Conservation (phyloP, 2,329 filamentous ascomycete genomes). For the Epichloe brachyelytri region DNA sequence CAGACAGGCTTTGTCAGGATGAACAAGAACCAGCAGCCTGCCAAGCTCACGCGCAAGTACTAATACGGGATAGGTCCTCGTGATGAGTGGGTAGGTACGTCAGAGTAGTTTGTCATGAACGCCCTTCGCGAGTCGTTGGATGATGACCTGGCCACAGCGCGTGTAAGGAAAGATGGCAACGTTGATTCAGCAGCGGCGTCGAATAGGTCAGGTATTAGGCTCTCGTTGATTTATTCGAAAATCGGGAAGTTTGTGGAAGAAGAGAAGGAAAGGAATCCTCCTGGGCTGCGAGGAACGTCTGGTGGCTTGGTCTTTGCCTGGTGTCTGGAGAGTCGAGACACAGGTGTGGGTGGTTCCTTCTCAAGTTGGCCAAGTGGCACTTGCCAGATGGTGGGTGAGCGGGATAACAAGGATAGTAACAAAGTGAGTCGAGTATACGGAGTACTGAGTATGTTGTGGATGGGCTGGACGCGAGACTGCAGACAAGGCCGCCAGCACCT, state of each 20-base stretch:
- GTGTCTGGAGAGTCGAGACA: too few relatives aligned
- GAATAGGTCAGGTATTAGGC: neutral
- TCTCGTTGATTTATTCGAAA: neutral
- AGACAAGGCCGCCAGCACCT: neutral
- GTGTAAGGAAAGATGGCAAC: neutral
- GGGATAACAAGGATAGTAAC: neutral
- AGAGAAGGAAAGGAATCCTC: neutral
- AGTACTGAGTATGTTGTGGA: neutral
- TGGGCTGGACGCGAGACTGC: neutral
- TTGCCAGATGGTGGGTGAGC: neutral
- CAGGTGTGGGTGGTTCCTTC: neutral
- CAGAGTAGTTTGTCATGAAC: neutral
- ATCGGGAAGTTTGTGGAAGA: neutral
- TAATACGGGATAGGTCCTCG: neutral
- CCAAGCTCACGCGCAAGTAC: neutral
- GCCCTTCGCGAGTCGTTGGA: neutral
- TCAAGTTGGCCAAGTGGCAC: too few relatives aligned
- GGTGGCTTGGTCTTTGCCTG: too few relatives aligned
- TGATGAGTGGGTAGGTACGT: slow-evolving; percentile 1
- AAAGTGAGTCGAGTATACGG: too few relatives aligned
- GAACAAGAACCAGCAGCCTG: neutral
- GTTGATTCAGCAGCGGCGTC: too few relatives aligned
- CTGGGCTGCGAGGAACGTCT: too few relatives aligned
- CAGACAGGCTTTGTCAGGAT: neutral
- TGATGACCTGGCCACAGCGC: too few relatives aligned